These are phyloP conservation scores for Candida silvicultrix DNA, from an alignment of 805 yeast genomes.

Conservation along the genomic window DNA sequence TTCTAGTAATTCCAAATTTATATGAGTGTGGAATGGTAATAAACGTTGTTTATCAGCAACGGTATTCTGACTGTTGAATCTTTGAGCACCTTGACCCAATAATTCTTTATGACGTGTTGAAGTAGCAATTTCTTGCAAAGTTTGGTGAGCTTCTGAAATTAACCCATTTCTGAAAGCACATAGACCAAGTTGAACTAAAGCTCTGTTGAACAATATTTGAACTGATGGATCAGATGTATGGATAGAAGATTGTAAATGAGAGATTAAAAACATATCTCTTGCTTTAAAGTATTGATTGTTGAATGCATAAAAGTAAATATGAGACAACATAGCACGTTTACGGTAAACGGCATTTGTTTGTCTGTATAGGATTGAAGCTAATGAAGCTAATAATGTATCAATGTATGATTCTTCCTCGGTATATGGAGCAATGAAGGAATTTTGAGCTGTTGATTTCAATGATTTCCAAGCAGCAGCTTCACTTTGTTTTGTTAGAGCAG, in stretches of 20 bases:
- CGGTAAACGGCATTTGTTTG: conserved; percentile 66
- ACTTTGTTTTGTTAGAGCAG: conserved; percentile 56
- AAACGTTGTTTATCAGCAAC: conserved; percentile 70
- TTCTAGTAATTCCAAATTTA: conserved; percentile 90
- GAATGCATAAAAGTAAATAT: conserved; percentile 87
- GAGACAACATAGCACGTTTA: conserved; percentile 77
- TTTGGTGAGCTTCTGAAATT: conserved; percentile 80
- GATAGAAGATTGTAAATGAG: conserved; percentile 79
- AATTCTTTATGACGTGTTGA: conserved; percentile 85
- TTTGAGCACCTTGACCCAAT: conserved; percentile 83
- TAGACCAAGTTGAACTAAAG: conserved; percentile 91
- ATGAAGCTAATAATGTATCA: conserved; percentile 53
- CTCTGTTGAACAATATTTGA: conserved; percentile 92
- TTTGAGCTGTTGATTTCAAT: conserved; percentile 23
- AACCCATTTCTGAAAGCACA: conserved; percentile 91
- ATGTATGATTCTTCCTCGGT: conserved; percentile 33
- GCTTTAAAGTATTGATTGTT: conserved; percentile 80
- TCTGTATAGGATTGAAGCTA: conserved; percentile 59
- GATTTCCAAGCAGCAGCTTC: conserved; percentile 75
- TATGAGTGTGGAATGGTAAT: conserved; percentile 97
- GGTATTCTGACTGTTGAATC: conserved; percentile 49
- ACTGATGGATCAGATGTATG: conserved; percentile 78
- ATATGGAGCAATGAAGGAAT: conserved; percentile 22
- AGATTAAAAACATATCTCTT: conserved; percentile 79
- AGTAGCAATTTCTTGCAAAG: conserved; percentile 80